A percentile compares a stretch with the other conserved stretches of the same genome.
These are phyloP conservation scores for Cucurbita maxima DNA, from an alignment of 306 rosid genomes.

Conservation along the genomic window DNA sequence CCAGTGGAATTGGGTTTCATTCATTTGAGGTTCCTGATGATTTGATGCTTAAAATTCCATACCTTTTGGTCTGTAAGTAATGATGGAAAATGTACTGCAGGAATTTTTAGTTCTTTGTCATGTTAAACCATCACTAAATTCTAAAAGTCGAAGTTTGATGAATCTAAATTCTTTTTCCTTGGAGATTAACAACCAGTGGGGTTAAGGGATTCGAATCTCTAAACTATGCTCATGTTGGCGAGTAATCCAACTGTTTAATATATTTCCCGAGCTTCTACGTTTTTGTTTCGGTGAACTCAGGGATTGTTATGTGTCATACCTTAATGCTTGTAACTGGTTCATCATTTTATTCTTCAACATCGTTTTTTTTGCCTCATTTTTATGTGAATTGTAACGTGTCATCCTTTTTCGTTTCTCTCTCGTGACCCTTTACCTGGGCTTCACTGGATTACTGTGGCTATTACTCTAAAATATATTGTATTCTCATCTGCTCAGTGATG, in stretches of 20 bases:
- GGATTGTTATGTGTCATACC: background rate
- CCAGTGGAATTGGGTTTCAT: background rate
- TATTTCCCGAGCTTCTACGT: background rate
- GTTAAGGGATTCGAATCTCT: background rate
- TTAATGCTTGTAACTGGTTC: background rate
- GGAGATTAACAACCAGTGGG: background rate
- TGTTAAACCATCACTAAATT: background rate
- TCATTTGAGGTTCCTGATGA: background rate
- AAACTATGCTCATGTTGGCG: background rate
- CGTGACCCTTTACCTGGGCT: background rate
- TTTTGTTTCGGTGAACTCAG: background rate
- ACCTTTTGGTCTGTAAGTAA: too few relatives aligned
- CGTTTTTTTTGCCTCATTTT: background rate
- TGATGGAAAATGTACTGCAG: background rate
- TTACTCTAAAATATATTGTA: background rate
- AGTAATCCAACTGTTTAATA: background rate
- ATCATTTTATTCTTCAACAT: background rate
- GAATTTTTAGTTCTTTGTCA: background rate
- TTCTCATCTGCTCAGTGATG: background rate
- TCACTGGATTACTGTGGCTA: background rate
- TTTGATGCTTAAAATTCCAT: background rate
- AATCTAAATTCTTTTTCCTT: too few relatives aligned
- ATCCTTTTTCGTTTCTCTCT: background rate
- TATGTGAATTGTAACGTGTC: background rate
- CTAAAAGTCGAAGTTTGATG: background rate